phyloP scores from a whole-genome alignment of 176 grass and related monocot genomes.

The Rhipidocladum racemiflorum region DNA sequence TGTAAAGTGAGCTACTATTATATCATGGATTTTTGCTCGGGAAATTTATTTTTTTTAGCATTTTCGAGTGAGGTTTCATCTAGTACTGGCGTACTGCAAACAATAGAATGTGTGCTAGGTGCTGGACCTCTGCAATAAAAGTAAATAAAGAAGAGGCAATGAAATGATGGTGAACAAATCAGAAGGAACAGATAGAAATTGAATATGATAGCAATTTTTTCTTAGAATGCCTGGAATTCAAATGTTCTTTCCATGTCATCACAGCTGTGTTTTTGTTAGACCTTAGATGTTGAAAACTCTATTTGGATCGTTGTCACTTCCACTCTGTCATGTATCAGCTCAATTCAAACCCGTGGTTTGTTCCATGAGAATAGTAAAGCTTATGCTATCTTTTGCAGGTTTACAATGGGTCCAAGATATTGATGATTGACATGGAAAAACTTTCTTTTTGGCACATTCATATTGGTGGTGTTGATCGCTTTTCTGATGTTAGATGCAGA shows the following conservation, averaged over 20 bases:
- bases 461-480: slow-evolving; percentile 18
- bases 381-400: slow-evolving; percentile 39
- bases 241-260: not conserved
- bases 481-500: slow-evolving; percentile 33
- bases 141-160: not conserved
- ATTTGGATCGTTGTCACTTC: not conserved
- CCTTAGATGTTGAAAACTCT: not conserved
- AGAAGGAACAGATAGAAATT: not conserved
- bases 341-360: not conserved
- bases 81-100: not conserved
- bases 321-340: not conserved
- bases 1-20: not conserved
- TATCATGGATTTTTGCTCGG: not conserved
- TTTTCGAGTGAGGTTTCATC: not conserved
- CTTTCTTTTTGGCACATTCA: slow-evolving; percentile 27
- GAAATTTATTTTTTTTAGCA: not conserved
- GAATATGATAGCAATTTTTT: not conserved
- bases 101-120: not conserved
- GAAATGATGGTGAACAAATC: not conserved
- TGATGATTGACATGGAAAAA: slow-evolving; percentile 51
- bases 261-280: not conserved
- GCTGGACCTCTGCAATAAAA: not conserved
- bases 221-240: not conserved
- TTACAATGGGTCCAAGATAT: slow-evolving; percentile 55
- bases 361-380: not conserved